phyloP scores from a whole-genome alignment of 331 rosid genomes.

The Malus hybrid region DNA sequence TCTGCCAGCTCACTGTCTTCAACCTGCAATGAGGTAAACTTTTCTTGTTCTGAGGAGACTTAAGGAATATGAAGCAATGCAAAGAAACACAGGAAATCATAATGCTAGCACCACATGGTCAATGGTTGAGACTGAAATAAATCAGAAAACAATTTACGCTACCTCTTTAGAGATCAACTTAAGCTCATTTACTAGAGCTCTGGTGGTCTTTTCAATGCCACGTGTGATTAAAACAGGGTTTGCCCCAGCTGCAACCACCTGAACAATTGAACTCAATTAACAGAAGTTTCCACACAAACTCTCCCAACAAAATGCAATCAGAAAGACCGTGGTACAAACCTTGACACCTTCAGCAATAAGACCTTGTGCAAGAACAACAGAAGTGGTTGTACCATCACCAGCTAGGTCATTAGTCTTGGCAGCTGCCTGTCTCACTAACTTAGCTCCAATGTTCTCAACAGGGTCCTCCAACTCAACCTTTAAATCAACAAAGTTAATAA shows the following conservation, averaged over 20 bases:
- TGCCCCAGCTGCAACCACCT: constrained; percentile 99
- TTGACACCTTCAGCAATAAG: constrained; percentile 97
- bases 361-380: constrained; percentile 98
- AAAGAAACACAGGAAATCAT: background rate
- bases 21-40: constrained; percentile 44
- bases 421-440: constrained; percentile 97
- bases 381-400: constrained; percentile 97
- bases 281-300: background rate
- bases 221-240: constrained; percentile 96
- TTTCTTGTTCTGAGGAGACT: background rate
- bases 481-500: background rate
- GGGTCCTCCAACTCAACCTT: constrained; percentile 99
- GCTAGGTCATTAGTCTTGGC: constrained; percentile 98
- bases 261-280: constrained; percentile 3
- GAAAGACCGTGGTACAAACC: constrained; percentile 16
- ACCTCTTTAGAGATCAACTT: constrained; percentile 87
- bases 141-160: background rate
- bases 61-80: background rate
- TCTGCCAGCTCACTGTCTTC: constrained; percentile 96
- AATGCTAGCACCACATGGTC: background rate
- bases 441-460: constrained; percentile 98
- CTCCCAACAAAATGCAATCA: background rate
- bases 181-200: constrained; percentile 76
- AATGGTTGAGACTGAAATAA: background rate
- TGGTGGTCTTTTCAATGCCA: constrained; percentile 90